Base-by-base conservation (phyloP, 495 filamentous ascomycete genomes). In the Penicillium flavigenum region DNA sequence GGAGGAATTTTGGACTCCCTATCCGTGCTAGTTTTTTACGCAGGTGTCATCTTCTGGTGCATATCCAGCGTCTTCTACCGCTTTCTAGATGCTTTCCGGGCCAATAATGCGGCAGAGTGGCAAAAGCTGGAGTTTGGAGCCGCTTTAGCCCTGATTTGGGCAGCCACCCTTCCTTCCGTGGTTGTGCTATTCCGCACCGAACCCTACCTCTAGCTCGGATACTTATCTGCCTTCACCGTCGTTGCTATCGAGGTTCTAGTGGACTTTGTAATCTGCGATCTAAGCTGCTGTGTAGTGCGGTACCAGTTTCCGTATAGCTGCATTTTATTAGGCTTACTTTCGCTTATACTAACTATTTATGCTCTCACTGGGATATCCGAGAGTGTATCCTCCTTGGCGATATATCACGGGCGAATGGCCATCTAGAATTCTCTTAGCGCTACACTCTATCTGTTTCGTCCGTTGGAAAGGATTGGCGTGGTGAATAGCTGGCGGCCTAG, bases 271-370 rank as follows among this genome's bases (percentile, higher is more conserved):
- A 14, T 43, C 41, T 43, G 7, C n/a, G 41, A 43, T 43, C n/a
- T 17, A 17, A 43, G n/a, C 20, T 8, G 2, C 14, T 19, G 5
- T 17, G 41, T 17, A 38, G 49, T 29, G 14, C 29, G 31, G 45
- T 50, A 50, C 47, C 46, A 39, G 36, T 50, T 32, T 48, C 57
- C 36, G 51, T 58, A 39, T 31, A 36, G 34, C 47, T 10, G 57
- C 50, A 17, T 59, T 9, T 43, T 45, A 32, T 43, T 59, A 4
- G 31, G 43, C 29, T 26, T 56, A 22, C 31, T 56, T 17, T 45
- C 53, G 17, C 31, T 48, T 2, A 48, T 47, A 44, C 57, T 50
- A 47, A 54, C 39, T 0, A 49, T 59, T 12, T 44, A 59, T 48
- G 34, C 47, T 14, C 49, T 59, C 7, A 50, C 57, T 4, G 32